Evolutionary conservation across 129 eudicot species (phyloP).

Genomic region (Solidago caesia): DNA sequence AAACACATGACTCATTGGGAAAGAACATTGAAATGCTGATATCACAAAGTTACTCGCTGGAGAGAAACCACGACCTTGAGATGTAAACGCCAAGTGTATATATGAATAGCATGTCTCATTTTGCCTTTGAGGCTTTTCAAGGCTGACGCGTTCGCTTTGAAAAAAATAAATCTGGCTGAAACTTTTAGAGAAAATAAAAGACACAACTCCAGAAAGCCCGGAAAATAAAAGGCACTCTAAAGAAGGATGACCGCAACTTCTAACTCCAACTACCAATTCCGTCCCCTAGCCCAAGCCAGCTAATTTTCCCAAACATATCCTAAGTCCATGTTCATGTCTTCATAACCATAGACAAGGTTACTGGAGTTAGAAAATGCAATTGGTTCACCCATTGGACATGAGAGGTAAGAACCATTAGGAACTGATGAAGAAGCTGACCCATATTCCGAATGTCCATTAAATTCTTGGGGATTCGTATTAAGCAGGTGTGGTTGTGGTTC

Average conservation of each 20-base stretch:
- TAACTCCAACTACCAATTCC: no score
- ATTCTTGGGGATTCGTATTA: slow-evolving; percentile 6
- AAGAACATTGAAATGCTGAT: slow-evolving; percentile 5
- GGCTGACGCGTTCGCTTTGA: no score
- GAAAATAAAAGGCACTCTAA: no score
- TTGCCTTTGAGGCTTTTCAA: no score
- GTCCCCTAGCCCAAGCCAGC: no score
- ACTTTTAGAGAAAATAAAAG: no score
- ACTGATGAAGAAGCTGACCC: slow-evolving; percentile 13
- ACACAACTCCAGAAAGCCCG: no score
- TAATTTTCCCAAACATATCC: neutral
- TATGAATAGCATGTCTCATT: no score
- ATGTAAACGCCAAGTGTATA: neutral
- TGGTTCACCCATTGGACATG: slow-evolving; percentile 1
- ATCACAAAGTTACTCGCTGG: slow-evolving; percentile 14
- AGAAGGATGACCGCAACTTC: no score
- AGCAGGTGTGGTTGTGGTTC: slow-evolving; percentile 9
- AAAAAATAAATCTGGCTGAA: no score
- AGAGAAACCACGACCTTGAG: slow-evolving; percentile 15
- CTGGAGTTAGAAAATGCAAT: neutral
- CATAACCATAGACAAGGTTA: neutral
- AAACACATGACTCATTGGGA: slow-evolving; percentile 26
- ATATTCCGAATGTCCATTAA: slow-evolving; percentile 8
- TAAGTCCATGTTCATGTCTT: slow-evolving; percentile 22
- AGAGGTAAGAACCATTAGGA: slow-evolving; percentile 14